Base-by-base conservation (phyloP, 306 rosid genomes). In the Gynostemma pentaphyllum region DNA sequence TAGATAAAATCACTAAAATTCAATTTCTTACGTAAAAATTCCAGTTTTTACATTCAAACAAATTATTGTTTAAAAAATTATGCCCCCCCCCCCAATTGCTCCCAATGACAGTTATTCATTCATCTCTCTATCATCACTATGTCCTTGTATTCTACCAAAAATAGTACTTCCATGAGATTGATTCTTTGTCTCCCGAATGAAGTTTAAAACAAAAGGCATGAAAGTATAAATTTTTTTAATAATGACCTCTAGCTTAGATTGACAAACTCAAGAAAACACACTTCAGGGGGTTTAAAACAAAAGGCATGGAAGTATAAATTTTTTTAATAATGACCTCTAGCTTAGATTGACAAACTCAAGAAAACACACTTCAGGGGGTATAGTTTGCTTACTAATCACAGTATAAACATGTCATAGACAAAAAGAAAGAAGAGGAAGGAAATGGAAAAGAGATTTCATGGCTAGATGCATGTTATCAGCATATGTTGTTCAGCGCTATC, bases 241-340 rank as follows among this genome's bases (percentile, higher is more conserved):
- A 22, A 39, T 21, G 39, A 39, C 49, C 34, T 39, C 64, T 45
- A 21, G 13, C 48, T 23, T 13, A 29, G 16, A 39, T 40, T 13
- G 66, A n/a, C 21, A 52, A 52, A 40, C 40, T 61, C 66, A 60
- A 23, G 36, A 39, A 30, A 14, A 29, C 39, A 61, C 36, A n/a
- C 14, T 40, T 14, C 18, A 14, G 7, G 26, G 48, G 36, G 37
- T 21, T 3, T 2, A 7, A 32, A 32, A 32, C 3, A 2, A 32
- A 7, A 32, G 37, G 37, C 5, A 7, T 3, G n/a, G n/a, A n/a
- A n/a, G n/a, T n/a, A n/a, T n/a, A n/a, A n/a, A n/a, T n/a, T n/a
- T n/a, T n/a, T n/a, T 57, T 57, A 57, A 57, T 34, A 22, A 39
- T 21, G 39, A 39, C 49, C 34, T 39, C 64, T 45, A 21, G 13